These are phyloP conservation scores for Asterophora lycoperdoides DNA, from an alignment of 768 basidiomycete species.

Conservation along the genomic window DNA sequence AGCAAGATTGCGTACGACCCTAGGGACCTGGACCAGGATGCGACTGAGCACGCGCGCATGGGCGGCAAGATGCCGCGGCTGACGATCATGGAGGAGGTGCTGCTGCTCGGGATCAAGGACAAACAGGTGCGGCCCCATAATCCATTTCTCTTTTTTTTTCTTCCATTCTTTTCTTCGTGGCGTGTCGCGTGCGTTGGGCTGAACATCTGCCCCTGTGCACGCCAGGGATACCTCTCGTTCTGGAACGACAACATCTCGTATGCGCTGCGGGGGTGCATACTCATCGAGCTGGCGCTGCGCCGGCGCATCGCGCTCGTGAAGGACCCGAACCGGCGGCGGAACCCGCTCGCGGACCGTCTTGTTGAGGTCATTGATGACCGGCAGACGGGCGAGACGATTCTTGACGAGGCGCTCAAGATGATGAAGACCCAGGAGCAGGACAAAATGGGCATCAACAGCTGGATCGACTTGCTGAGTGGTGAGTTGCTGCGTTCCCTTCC, in stretches of 20 bases:
- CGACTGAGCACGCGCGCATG: constrained; percentile 53
- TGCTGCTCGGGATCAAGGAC: constrained; percentile 92
- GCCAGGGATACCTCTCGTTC: constrained; percentile 86
- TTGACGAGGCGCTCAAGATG: constrained; percentile 95
- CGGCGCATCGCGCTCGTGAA: constrained; percentile 87
- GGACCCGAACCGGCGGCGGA: constrained; percentile 72
- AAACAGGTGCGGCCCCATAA: constrained; percentile 74
- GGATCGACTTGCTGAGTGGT: constrained; percentile 96
- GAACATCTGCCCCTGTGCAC: background rate
- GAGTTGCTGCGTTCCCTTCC: constrained; percentile 27
- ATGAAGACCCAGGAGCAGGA: constrained; percentile 80
- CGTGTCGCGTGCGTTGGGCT: background rate
- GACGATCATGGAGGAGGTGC: constrained; percentile 96
- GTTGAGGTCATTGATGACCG: constrained; percentile 90
- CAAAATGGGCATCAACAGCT: constrained; percentile 78
- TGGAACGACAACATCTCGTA: constrained; percentile 99
- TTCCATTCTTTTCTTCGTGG: background rate
- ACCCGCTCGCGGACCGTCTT: constrained; percentile 75
- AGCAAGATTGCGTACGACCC: constrained; percentile 93
- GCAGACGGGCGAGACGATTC: constrained; percentile 92
- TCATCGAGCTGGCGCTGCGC: constrained; percentile 95
- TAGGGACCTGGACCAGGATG: constrained; percentile 73
- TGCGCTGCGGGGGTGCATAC: constrained; percentile 95
- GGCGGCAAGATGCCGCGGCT: constrained; percentile 78
- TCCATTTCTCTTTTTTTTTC: background rate